Evolutionary conservation across 257 asterid genomes (phyloP).

Genomic region (Eustoma russellianum): DNA sequence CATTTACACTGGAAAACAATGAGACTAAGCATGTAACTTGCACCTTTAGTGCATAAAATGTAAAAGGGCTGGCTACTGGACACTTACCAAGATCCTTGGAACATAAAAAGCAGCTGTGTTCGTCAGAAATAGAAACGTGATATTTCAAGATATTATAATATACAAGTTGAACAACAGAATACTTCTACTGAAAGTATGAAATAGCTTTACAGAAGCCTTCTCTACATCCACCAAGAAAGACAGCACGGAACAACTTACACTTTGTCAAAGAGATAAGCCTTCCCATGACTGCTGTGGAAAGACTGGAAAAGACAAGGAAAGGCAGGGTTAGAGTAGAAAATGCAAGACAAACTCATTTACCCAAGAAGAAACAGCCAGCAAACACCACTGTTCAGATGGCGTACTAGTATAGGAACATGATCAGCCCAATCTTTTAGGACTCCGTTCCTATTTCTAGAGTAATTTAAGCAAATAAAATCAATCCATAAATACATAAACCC

Average conservation of each 20-base stretch:
- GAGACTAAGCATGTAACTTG: constrained; percentile 14
- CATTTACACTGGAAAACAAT: constrained; percentile 49
- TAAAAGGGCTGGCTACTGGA: no score
- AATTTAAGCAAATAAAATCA: not conserved
- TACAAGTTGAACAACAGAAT: not conserved
- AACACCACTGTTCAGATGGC: not conserved
- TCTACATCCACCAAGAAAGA: not conserved
- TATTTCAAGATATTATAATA: not conserved
- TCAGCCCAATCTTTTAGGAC: not conserved
- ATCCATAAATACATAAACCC: not conserved
- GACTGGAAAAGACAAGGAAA: constrained; percentile 37
- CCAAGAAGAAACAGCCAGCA: not conserved
- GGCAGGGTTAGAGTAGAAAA: constrained; percentile 22
- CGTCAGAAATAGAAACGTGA: not conserved
- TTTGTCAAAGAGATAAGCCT: constrained; percentile 64
- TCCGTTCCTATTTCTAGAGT: not conserved
- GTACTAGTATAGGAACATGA: not conserved
- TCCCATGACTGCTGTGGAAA: constrained; percentile 65
- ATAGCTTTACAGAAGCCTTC: not conserved
- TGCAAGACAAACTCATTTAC: constrained; percentile 1
- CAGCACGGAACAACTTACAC: constrained; percentile 33
- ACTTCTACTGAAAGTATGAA: not conserved
- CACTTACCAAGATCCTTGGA: no score
- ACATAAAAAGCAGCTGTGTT: no score
- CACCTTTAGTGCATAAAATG: no score